These are phyloP conservation scores for Chenopodium album DNA, from an alignment of 148 eudicot genomes.

Conservation along the genomic window DNA sequence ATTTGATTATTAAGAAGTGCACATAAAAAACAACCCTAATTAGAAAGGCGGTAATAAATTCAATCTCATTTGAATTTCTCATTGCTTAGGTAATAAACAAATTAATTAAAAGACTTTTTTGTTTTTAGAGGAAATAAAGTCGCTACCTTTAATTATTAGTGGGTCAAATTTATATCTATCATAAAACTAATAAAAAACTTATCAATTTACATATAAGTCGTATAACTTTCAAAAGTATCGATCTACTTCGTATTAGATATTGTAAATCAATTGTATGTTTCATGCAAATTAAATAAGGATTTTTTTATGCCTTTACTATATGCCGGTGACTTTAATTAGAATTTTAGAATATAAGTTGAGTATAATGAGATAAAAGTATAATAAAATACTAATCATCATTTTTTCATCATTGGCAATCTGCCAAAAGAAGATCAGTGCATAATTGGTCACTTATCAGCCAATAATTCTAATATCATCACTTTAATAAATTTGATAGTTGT, in stretches of 20 bases:
- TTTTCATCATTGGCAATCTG: slow-evolving; percentile 11
- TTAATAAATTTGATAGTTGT: not conserved
- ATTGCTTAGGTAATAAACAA: no score
- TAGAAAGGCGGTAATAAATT: no score
- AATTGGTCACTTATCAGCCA: not conserved
- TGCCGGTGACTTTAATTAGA: not conserved
- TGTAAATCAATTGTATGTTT: not conserved
- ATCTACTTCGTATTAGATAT: no score
- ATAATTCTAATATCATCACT: not conserved
- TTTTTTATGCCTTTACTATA: not conserved
- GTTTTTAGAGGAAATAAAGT: not conserved
- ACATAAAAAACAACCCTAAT: no score
- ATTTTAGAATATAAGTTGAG: no score
- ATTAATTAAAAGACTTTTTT: no score
- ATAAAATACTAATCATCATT: not conserved
- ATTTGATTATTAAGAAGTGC: no score
- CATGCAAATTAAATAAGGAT: not conserved
- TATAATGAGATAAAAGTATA: slow-evolving; percentile 3
- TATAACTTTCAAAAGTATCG: no score
- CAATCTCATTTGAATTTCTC: no score
- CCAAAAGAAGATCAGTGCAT: slow-evolving; percentile 11
- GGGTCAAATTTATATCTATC: not conserved
- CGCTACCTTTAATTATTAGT: not conserved
- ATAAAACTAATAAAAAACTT: not conserved
- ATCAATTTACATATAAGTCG: no score